These are phyloP conservation scores for Phytophthora pisi DNA, from an alignment of 352 stramenopile species.

Conservation along the genomic window DNA sequence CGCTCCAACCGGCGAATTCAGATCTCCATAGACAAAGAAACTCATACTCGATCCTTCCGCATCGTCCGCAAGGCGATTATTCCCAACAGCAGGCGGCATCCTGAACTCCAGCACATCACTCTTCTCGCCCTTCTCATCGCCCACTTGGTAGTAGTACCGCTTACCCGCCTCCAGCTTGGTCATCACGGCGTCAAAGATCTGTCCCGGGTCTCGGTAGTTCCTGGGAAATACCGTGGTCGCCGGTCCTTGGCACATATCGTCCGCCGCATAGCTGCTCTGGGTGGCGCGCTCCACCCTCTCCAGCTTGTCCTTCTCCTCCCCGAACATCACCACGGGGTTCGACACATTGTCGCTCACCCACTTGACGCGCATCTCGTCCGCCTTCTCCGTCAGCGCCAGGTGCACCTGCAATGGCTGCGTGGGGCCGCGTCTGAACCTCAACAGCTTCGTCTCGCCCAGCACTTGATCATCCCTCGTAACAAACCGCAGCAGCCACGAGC, in stretches of 20 bases:
- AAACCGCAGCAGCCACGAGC: slow-evolving; percentile 52
- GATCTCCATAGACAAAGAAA: slow-evolving; percentile 81
- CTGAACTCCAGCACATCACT: slow-evolving; percentile 39
- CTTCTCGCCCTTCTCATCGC: slow-evolving; percentile 32
- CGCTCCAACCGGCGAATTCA: slow-evolving; percentile 42
- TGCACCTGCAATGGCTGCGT: slow-evolving; percentile 55
- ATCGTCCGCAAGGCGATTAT: slow-evolving; percentile 19
- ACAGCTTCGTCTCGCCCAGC: slow-evolving; percentile 35
- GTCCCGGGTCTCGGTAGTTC: slow-evolving; percentile 41
- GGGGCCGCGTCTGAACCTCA: slow-evolving; percentile 40
- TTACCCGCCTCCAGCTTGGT: slow-evolving; percentile 35
- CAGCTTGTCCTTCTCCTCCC: slow-evolving; percentile 27
- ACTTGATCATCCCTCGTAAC: slow-evolving; percentile 32
- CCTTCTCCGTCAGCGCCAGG: slow-evolving; percentile 39
- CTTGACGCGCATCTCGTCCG: slow-evolving; percentile 55
- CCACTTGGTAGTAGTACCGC: slow-evolving; percentile 48
- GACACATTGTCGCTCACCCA: slow-evolving; percentile 56
- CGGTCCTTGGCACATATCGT: slow-evolving; percentile 40
- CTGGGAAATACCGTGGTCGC: slow-evolving; percentile 25
- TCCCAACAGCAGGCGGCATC: slow-evolving; percentile 33
- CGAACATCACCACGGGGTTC: slow-evolving; percentile 46
- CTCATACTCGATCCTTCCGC: slow-evolving; percentile 44
- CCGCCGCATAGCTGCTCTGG: slow-evolving; percentile 33
- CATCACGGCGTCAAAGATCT: slow-evolving; percentile 53
- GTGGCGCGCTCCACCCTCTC: slow-evolving; percentile 20